Base-by-base conservation (phyloP, 2,329 filamentous ascomycete species). In the Cadophora malorum region DNA sequence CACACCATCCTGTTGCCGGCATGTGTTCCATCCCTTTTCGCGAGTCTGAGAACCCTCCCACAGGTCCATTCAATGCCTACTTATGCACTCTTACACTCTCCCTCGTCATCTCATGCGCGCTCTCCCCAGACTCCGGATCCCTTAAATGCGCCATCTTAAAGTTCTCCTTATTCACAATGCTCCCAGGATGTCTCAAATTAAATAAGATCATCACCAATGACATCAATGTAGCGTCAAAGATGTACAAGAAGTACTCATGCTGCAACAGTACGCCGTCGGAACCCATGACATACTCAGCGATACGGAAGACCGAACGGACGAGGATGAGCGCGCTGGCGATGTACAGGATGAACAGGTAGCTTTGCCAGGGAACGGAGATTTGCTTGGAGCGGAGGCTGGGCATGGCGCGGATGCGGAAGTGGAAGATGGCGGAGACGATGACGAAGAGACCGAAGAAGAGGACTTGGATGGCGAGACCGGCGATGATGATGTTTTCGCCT, bases 381-480 rank as follows among this genome's bases (percentile, higher is more conserved):
- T 61, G 45, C 35, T 63, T 61, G 6, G 73, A 70, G n/a, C 55
- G 63, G 0, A 47, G 25, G 4, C 79, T 77, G 0, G 79, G 78
- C 1, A 67, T 70, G 28, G 83, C 77, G 0, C 82, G 77, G 2
- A 69, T 53, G 25, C 65, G 65, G 25, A 66, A 56, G 68, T 86
- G 81, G 75, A 85, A 86, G 0, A 82, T 69, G 0, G 77, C 70
- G 0, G 82, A 78, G 0, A 82, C 78, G 1, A 81, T 64, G 28
- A 86, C 76, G 71, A 87, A 87, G 64, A 84, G 78, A 16, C 78
- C 78, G 70, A 86, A 86, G 70, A 84, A 82, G 19, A 83, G 31
- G 7, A 87, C 78, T 71, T 87, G 85, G 6, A 86, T 72, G 12
- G 81, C 75, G 3, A 87, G 76, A 19, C 85, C 84, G 5, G 72